A percentile compares a stretch with the other conserved stretches of the same genome.
Conservation (phyloP, 202 grass and related monocot genomes). For the Carex arenaria region DNA sequence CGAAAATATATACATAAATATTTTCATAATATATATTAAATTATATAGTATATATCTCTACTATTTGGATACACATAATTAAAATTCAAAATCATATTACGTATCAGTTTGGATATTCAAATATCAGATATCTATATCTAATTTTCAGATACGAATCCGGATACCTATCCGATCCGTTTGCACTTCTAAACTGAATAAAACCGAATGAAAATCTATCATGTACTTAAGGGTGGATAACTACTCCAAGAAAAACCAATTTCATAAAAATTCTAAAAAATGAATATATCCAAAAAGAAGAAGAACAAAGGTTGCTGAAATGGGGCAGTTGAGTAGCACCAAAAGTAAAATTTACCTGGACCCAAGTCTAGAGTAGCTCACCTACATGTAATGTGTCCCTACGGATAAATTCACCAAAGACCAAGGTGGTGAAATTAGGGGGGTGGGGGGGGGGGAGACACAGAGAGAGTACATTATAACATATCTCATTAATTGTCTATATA, state of each 20-base stretch:
- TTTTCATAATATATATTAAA: too few species aligned
- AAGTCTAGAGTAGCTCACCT: constrained; percentile 8
- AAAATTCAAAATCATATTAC: too few species aligned
- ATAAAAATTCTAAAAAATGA: background rate
- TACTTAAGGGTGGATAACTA: background rate
- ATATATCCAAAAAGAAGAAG: constrained; percentile 24
- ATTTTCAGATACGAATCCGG: too few species aligned
- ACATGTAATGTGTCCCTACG: background rate
- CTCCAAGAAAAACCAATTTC: background rate
- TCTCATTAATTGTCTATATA: constrained; percentile 7
- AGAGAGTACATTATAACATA: background rate
- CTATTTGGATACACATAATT: too few species aligned
- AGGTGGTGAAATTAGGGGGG: background rate
- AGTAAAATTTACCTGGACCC: constrained; percentile 21
- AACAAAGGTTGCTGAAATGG: constrained; percentile 12
- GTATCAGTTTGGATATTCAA: too few species aligned
- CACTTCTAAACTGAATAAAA: too few species aligned
- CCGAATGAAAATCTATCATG: background rate
- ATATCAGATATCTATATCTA: too few species aligned
- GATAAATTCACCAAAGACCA: background rate
- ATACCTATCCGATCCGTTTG: too few species aligned
- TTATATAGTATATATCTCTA: too few species aligned
- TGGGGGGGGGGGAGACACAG: too few species aligned
- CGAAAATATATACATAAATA: too few species aligned
- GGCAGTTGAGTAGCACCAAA: constrained; percentile 22